Base-by-base conservation (phyloP, 306 rosid species). In the Senna tora region DNA sequence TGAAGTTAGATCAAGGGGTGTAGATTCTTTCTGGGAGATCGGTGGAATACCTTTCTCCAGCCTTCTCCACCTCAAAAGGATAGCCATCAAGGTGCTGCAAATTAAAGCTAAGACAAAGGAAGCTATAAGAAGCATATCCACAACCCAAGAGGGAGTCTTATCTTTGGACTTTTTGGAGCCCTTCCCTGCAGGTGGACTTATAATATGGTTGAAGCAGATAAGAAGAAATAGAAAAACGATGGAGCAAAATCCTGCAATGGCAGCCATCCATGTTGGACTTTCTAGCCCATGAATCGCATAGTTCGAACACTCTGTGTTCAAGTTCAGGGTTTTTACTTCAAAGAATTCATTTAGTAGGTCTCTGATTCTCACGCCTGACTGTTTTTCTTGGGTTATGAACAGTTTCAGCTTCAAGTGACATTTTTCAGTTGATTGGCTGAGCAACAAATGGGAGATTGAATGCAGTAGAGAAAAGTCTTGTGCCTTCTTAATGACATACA, bases 301-400 rank as follows among this genome's bases (percentile, higher is more conserved):
- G 36, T 76, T 76, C 15, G 89, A 75, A 69, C 84, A 60, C 22
- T 62, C 52, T 4, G 61, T 77, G 79, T 82, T 82, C 71, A 88
- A 74, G 16, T 85, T 79, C 60, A 83, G 76, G 0, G 91, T 83
- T 73, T 81, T 85, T 45, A 84, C 66, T 77, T 79, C 84, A 1
- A 77, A 74, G 49, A 67, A 78, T 74, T 86, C 82, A 7, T 72
- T 9, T 14, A 84, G 43, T 50, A 85, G 78, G 66, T 84, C 95
- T 75, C 65, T 72, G 19, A 82, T 73, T 64, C 85, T 82, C 21
- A 66, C 15, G 57, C 74, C 79, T 17, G 79, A 61, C 47, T 79
- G 86, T 52, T 77, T 78, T 82, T 94, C 97, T 84, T 73, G 93
- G 43, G 98, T 94, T 58, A 94, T 89, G 81, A 82, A 94, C 49